A percentile compares a stretch with the other conserved stretches of the same genome.
phyloP scores from a whole-genome alignment of 116 monocot species.

The Papilionanthe hybrid region DNA sequence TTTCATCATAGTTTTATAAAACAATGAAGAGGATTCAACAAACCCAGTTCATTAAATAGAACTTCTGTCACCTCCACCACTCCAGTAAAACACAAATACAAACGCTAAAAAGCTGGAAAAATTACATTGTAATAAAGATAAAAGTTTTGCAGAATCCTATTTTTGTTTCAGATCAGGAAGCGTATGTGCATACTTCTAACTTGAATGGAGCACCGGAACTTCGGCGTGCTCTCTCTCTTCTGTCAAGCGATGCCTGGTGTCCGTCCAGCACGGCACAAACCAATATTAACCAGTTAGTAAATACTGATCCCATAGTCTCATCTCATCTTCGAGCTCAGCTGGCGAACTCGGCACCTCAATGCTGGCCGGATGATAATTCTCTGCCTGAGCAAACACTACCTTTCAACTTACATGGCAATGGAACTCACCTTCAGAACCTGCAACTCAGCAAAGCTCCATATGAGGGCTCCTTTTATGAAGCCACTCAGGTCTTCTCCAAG shows the following conservation, averaged over 20 bases:
- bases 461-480: too few relatives aligned
- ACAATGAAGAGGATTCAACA: too few relatives aligned
- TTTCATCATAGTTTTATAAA: too few relatives aligned
- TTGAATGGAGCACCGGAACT: slow-evolving; percentile 63
- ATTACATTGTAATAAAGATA: too few relatives aligned
- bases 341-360: not conserved
- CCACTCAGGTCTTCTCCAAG: slow-evolving; percentile 25
- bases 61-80: too few relatives aligned
- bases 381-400: not conserved
- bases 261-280: slow-evolving; percentile 15
- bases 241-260: slow-evolving; percentile 57
- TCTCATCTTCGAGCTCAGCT: too few relatives aligned
- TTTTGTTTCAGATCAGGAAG: slow-evolving; percentile 40
- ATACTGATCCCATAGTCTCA: too few relatives aligned
- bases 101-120: too few relatives aligned
- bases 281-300: slow-evolving; percentile 14
- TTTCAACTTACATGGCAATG: slow-evolving; percentile 14
- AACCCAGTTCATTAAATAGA: too few relatives aligned
- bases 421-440: slow-evolving; percentile 32
- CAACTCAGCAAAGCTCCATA: slow-evolving; percentile 25
- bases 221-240: slow-evolving; percentile 97
- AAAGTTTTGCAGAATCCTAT: not conserved
- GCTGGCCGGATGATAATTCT: not conserved
- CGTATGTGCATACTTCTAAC: slow-evolving; percentile 46
- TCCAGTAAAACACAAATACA: too few relatives aligned